phyloP scores from a whole-genome alignment of 2,329 filamentous ascomycete species.

The Hirsutella thompsonii region DNA sequence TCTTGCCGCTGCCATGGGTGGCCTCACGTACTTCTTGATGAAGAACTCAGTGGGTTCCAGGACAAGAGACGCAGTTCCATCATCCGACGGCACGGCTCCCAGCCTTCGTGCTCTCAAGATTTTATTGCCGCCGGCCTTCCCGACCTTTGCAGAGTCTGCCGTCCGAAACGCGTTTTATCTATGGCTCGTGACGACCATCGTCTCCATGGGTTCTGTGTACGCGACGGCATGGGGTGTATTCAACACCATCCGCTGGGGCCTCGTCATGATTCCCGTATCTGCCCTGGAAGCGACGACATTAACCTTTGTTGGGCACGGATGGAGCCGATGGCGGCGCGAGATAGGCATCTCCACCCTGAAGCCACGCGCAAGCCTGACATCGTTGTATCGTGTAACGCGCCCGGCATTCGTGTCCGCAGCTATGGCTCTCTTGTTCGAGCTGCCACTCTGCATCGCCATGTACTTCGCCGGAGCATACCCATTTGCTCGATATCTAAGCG shows the following conservation, averaged over 20 bases:
- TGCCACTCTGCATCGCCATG: conserved; percentile 50
- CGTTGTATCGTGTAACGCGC: conserved; percentile 24
- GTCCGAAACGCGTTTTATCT: conserved; percentile 58
- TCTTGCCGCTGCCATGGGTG: conserved; percentile 37
- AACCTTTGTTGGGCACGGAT: conserved; percentile 53
- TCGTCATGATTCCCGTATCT: conserved; percentile 61
- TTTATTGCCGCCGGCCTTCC: conserved; percentile 41
- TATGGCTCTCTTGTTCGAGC: conserved; percentile 44
- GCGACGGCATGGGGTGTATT: conserved; percentile 64
- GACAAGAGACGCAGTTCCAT: not conserved
- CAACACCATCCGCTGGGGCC: conserved; percentile 60
- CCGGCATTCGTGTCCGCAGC: conserved; percentile 40
- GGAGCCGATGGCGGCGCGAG: conserved; percentile 36
- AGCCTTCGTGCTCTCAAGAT: conserved; percentile 31
- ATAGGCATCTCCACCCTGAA: conserved; percentile 11
- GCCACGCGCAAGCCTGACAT: conserved; percentile 7
- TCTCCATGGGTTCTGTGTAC: conserved; percentile 49
- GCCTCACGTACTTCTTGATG: conserved; percentile 47
- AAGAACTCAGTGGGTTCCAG: conserved; percentile 5
- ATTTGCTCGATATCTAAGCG: conserved; percentile 51
- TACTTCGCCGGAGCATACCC: conserved; percentile 42
- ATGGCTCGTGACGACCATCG: conserved; percentile 54
- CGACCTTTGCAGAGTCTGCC: conserved; percentile 51
- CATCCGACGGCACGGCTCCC: conserved; percentile 12
- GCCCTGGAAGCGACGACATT: conserved; percentile 52